Evolutionary conservation across 176 grass and related monocot genomes (phyloP).

Genomic region (Carex myosuroides): DNA sequence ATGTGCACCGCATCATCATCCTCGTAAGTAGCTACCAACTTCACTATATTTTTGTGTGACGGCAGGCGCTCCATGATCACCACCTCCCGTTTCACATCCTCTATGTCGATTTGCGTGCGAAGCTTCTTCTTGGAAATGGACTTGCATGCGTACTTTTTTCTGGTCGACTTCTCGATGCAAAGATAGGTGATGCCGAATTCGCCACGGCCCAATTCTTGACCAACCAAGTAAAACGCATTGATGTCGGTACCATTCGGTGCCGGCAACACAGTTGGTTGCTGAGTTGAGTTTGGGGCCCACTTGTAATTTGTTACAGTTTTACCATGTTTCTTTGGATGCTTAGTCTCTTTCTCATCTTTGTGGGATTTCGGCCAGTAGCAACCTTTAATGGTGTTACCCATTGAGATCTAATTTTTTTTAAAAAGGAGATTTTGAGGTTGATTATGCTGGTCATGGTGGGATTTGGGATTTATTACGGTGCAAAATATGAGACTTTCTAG

Average conservation of each 20-base stretch:
- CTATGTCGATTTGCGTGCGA: constrained; percentile 52
- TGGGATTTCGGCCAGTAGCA: background rate
- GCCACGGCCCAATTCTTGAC: constrained; percentile 54
- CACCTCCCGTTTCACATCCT: constrained; percentile 93
- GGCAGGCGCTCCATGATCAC: constrained; percentile 94
- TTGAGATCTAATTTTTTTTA: background rate
- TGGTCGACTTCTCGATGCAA: constrained; percentile 39
- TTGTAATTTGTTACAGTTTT: background rate
- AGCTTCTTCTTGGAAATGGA: constrained; percentile 40
- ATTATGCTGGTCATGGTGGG: background rate
- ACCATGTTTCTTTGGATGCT: background rate
- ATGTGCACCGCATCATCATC: constrained; percentile 81
- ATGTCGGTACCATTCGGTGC: constrained; percentile 22
- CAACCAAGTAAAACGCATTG: constrained; percentile 39
- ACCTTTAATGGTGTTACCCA: background rate
- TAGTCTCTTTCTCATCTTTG: background rate
- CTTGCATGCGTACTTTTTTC: constrained; percentile 55
- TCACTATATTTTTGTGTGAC: constrained; percentile 66
- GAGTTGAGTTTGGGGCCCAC: background rate
- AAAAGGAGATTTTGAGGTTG: background rate
- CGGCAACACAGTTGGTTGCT: background rate
- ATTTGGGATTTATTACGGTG: background rate
- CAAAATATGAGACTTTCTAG: background rate
- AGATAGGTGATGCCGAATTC: constrained; percentile 72
- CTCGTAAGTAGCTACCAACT: constrained; percentile 76